Evolutionary conservation across 306 rosid species (phyloP), one percentile per base, ranked within the genome.

Genomic region (Astragalus glycyphyllos): DNA sequence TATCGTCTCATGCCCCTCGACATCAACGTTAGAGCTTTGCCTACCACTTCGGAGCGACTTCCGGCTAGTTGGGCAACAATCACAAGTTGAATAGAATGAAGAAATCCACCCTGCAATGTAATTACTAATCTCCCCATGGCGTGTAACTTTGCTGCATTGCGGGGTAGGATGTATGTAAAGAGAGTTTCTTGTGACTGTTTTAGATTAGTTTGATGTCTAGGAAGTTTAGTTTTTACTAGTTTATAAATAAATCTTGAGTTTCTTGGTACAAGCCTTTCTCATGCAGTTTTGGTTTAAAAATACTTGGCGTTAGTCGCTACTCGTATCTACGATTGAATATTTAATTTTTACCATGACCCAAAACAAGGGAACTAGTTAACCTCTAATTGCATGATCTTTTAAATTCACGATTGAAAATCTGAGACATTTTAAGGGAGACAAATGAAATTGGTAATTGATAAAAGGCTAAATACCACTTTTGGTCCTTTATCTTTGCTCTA

Each of bases 1-100:
- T 89, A 80, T 74, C 92, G 99, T 3, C 79, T 94, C 12, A 51
- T 78, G 62, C 97, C 99, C 0, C 11, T 83, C 0, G 97, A 94
- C 73, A 79, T 94, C 23, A 91, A 75, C 8, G 75, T 94, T 34
- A 77, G 92, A 2, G 49, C 79, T 62, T 42, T 83, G 80, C 97
- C 99, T 50, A 71, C 87, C 58, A 48, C 83, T 73, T 72, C 91
- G 23, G 77, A 80, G 1, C 82, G 87, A 23, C 68, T 81, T 77
- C 89, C 97, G 49, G 68, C 88, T 7, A 72, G 77, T 69, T 78
- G 85, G 88, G 2, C 83, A 14, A 12, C 73, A 14, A 4, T 78
- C 66, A 37, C 87, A 59, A 74, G 55, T 60, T 85, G 87, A 85
- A 79, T 6, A 45, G 31, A 65, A 65, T 57, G 46, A 56, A 26